Percentiles rank a stretch among this genome's conserved stretches.
Evolutionary conservation across 768 basidiomycete species (phyloP).

Genomic region (Russula dissimulans): DNA sequence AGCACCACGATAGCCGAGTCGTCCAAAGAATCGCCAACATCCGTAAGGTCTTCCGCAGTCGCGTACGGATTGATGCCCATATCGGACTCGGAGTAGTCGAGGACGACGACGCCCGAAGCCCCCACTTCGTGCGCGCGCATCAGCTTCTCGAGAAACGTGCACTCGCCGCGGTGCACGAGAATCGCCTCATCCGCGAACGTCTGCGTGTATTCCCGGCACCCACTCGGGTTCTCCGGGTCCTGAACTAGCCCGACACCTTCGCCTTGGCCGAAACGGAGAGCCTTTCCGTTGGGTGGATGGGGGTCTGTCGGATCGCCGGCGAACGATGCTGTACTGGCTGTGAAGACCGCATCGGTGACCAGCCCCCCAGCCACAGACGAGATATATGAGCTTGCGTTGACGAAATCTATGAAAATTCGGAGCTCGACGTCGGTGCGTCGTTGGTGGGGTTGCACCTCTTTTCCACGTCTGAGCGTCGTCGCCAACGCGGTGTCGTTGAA

Average conservation of each 20-base stretch:
- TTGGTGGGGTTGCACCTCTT: conserved; percentile 12
- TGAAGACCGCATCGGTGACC: conserved; percentile 40
- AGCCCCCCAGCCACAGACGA: conserved; percentile 32
- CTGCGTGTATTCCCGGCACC: conserved; percentile 49
- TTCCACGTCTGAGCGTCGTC: conserved; percentile 27
- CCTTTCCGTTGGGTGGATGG: conserved; percentile 19
- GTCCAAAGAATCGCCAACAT: conserved; percentile 42
- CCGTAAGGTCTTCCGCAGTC: conserved; percentile 44
- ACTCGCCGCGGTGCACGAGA: conserved; percentile 66
- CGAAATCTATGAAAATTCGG: conserved; percentile 45
- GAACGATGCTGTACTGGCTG: conserved; percentile 60
- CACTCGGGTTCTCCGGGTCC: conserved; percentile 43
- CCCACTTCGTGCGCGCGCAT: conserved; percentile 55
- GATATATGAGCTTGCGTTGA: conserved; percentile 40
- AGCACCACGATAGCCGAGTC: conserved; percentile 55
- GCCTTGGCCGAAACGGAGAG: conserved; percentile 39
- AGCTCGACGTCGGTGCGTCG: conserved; percentile 44
- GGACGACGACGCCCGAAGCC: conserved; percentile 70
- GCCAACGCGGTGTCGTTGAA: conserved; percentile 55
- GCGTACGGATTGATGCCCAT: conserved; percentile 57
- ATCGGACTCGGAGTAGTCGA: conserved; percentile 60
- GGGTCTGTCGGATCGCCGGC: conserved; percentile 48
- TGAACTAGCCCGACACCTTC: conserved; percentile 49
- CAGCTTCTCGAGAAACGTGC: conserved; percentile 85
- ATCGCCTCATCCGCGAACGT: conserved; percentile 44